phyloP scores from a whole-genome alignment of 192 early-diverging fungal genomes.

The Jimgerdemannia flammicorona region DNA sequence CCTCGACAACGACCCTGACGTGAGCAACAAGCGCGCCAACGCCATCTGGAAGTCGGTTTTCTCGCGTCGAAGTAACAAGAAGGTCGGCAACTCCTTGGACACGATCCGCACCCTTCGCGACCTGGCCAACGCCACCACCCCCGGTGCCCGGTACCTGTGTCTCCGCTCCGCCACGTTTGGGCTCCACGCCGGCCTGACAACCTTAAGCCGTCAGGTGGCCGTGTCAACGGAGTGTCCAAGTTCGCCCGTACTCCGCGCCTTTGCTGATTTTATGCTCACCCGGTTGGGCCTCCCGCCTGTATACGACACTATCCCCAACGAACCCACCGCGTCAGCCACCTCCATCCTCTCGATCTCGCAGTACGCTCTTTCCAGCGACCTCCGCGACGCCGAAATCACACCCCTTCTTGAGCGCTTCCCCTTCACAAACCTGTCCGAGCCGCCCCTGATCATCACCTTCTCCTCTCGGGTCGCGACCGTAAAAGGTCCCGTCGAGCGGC shows the following conservation, averaged over 20 bases:
- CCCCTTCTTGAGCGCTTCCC: neutral
- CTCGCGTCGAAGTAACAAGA: neutral
- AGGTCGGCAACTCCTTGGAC: neutral
- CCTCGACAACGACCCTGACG: constrained; percentile 5
- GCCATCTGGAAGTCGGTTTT: constrained; percentile 3
- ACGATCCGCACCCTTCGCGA: constrained; percentile 3
- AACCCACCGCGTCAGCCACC: too few relatives aligned
- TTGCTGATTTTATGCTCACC: constrained; percentile 1
- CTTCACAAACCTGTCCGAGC: neutral
- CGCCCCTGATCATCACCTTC: constrained; percentile 7
- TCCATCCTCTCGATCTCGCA: too few relatives aligned
- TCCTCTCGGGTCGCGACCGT: neutral
- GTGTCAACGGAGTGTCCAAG: neutral
- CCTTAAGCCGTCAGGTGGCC: constrained; percentile 3
- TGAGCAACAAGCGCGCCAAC: neutral
- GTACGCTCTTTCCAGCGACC: neutral
- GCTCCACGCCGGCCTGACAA: constrained; percentile 10
- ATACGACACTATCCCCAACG: neutral
- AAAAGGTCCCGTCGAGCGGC: neutral
- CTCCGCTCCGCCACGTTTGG: constrained; percentile 14
- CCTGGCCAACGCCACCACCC: neutral
- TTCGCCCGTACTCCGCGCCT: neutral
- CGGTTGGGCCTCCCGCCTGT: constrained; percentile 1
- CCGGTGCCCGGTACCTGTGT: neutral
- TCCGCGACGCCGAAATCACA: neutral